Conservation (phyloP, 768 basidiomycete species). For the Phanerochaete sordida region DNA sequence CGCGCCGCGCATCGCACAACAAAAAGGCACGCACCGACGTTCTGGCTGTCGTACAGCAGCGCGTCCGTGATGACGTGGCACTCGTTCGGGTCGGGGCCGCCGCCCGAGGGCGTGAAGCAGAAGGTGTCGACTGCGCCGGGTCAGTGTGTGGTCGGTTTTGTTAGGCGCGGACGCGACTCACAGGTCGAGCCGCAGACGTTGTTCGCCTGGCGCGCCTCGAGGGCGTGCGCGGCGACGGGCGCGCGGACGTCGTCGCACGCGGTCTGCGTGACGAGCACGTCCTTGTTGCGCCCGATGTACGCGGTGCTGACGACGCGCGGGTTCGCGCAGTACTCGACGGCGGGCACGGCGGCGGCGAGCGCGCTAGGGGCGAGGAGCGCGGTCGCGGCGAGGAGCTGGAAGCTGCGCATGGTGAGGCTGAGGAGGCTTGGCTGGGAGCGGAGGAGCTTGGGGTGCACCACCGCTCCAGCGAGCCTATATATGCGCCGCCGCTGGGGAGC, state of each 20-base stretch:
- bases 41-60: slow-evolving; percentile 42
- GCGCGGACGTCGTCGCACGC: slow-evolving; percentile 26
- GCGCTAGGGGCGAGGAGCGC: not conserved
- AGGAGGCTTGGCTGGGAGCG: no score
- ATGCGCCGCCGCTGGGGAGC: no score
- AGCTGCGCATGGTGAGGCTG: not conserved
- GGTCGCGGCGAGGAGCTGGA: not conserved
- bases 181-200: slow-evolving; percentile 43
- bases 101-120: slow-evolving; percentile 43
- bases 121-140: not conserved
- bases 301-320: not conserved
- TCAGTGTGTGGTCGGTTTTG: not conserved
- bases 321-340: not conserved
- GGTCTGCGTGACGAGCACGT: slow-evolving; percentile 37
- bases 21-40: slow-evolving; percentile 30
- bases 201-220: slow-evolving; percentile 27
- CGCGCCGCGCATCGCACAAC: not conserved
- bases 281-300: slow-evolving; percentile 39
- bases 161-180: slow-evolving; percentile 17
- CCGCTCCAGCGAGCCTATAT: no score
- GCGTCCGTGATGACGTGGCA: slow-evolving; percentile 49
- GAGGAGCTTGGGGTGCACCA: no score
- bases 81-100: slow-evolving; percentile 46
- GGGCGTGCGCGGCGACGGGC: slow-evolving; percentile 1
- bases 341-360: not conserved